Evolutionary conservation across 371 early-diverging fungal genomes (phyloP).

Genomic region (Mucor mucedo): DNA sequence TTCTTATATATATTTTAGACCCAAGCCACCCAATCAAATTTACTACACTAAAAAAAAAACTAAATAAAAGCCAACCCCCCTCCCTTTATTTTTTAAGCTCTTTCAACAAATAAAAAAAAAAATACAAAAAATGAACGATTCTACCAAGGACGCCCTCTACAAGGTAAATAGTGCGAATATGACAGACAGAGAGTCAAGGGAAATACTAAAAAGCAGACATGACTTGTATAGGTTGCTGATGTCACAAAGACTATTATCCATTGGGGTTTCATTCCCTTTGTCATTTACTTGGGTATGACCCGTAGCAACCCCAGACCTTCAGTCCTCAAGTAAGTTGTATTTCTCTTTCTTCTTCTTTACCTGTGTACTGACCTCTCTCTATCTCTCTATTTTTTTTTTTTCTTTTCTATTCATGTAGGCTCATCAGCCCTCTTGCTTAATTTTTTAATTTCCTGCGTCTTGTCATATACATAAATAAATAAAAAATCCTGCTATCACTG

Average conservation of each 20-base stretch:
- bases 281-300: constrained; percentile 68
- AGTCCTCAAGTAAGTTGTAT: constrained; percentile 48
- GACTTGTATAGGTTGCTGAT: constrained; percentile 44
- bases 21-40: constrained; percentile 14
- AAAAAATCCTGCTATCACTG: too few species aligned
- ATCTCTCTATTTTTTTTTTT: too few species aligned
- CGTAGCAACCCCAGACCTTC: constrained; percentile 68
- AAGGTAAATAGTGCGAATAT: constrained; percentile 39
- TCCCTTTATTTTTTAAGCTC: constrained; percentile 14
- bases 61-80: constrained; percentile 3
- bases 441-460: background rate
- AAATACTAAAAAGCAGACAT: background rate
- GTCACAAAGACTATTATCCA: constrained; percentile 66
- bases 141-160: constrained; percentile 56
- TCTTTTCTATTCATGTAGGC: constrained; percentile 25
- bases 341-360: background rate
- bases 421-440: constrained; percentile 57
- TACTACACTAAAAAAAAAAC: background rate
- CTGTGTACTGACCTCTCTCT: background rate
- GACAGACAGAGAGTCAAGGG: background rate
- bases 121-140: constrained; percentile 50
- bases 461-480: too few species aligned
- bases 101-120: constrained; percentile 10
- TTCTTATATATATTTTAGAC: background rate
- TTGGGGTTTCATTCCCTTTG: constrained; percentile 73